These are phyloP conservation scores for Biancaea sappan DNA, from an alignment of 306 rosid species.

Conservation along the genomic window DNA sequence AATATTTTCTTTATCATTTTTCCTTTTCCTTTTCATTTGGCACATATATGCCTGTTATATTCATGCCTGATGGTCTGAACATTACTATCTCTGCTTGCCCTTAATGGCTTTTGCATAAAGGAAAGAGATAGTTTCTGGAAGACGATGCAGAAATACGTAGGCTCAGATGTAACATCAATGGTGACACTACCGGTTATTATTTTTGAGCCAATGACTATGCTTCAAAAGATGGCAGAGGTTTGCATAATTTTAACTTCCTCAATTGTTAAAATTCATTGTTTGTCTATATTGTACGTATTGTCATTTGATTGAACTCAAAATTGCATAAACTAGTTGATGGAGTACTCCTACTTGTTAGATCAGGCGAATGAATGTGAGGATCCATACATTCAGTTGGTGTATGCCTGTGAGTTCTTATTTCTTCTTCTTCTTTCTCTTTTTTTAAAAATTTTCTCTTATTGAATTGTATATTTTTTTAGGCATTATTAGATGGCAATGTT, in stretches of 20 bases:
- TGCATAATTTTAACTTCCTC: constrained; percentile 33
- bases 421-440: constrained; percentile 13
- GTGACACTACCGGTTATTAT: constrained; percentile 86
- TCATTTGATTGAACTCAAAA: constrained; percentile 25
- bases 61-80: constrained; percentile 27
- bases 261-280: constrained; percentile 11
- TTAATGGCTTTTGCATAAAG: constrained; percentile 40
- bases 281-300: background rate
- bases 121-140: constrained; percentile 95
- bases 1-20: background rate
- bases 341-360: constrained; percentile 83
- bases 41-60: background rate
- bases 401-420: constrained; percentile 62
- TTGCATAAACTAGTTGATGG: constrained; percentile 74
- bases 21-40: background rate
- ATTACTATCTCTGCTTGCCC: background rate
- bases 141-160: constrained; percentile 93
- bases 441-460: background rate
- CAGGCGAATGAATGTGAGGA: constrained; percentile 85
- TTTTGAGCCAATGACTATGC: constrained; percentile 98
- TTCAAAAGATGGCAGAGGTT: constrained; percentile 96
- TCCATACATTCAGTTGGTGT: constrained; percentile 78
- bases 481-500: background rate
- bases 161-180: constrained; percentile 85
- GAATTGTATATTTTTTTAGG: background rate